phyloP scores from a whole-genome alignment of 164 flowering plant genomes.

The Aristolochia contorta region DNA sequence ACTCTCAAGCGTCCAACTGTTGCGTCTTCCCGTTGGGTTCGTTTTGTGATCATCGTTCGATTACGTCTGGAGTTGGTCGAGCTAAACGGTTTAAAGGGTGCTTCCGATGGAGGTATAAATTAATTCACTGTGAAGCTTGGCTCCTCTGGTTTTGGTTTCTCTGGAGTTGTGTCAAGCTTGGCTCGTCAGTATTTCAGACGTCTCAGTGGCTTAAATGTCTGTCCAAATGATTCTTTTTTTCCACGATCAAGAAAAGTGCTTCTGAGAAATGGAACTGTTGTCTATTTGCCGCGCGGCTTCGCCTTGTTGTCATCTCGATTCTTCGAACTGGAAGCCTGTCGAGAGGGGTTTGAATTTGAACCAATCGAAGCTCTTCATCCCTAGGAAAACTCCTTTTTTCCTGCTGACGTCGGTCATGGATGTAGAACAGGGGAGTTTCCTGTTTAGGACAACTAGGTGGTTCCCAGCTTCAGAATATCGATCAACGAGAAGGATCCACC shows the following conservation, averaged over 20 bases:
- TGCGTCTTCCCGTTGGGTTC: too few relatives aligned
- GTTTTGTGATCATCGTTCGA: too few relatives aligned
- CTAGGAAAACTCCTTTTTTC: conserved; percentile 16
- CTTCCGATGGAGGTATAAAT: too few relatives aligned
- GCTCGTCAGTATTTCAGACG: too few relatives aligned
- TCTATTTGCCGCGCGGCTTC: conserved; percentile 18
- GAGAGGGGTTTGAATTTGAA: conserved; percentile 17
- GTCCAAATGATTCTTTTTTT: too few relatives aligned
- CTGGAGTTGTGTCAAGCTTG: too few relatives aligned
- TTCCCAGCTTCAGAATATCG: conserved; percentile 3
- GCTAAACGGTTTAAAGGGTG: too few relatives aligned
- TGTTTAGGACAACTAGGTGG: not conserved
- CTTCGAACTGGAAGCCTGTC: conserved; percentile 14
- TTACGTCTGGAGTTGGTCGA: too few relatives aligned
- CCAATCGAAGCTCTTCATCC: conserved; percentile 13
- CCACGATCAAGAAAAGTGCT: not conserved
- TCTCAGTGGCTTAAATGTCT: too few relatives aligned
- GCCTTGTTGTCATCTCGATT: conserved; percentile 16
- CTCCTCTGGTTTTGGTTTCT: too few relatives aligned
- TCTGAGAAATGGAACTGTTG: conserved; percentile 33
- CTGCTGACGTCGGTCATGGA: conserved; percentile 9
- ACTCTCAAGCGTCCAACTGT: too few relatives aligned
- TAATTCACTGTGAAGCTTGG: too few relatives aligned
- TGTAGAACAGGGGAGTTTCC: conserved; percentile 8
- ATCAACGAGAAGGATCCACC: conserved; percentile 9